phyloP scores from a whole-genome alignment of 2,329 filamentous ascomycete species.

The Fusarium austroafricanum region DNA sequence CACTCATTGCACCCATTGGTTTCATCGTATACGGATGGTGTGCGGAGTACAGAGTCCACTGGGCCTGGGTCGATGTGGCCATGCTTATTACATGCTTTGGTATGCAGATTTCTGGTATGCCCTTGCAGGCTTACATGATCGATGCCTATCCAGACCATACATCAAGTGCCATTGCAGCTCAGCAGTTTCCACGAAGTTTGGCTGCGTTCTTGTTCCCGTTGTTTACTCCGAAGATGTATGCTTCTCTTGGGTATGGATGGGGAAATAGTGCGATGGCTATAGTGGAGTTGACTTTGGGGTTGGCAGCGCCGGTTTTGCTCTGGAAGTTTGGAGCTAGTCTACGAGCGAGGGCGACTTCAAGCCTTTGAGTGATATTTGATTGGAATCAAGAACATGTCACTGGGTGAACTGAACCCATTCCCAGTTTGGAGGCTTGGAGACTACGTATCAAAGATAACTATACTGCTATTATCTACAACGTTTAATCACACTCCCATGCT shows the following conservation, averaged over 20 bases:
- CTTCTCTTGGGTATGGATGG: constrained; percentile 53
- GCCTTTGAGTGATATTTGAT: no score
- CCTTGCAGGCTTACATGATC: constrained; percentile 55
- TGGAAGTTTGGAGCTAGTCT: constrained; percentile 55
- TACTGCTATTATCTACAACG: no score
- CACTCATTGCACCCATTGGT: constrained; percentile 55
- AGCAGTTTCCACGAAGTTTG: constrained; percentile 59
- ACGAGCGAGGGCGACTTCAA: constrained; percentile 31
- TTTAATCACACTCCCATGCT: no score
- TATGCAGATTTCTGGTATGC: constrained; percentile 49
- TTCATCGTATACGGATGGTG: constrained; percentile 59
- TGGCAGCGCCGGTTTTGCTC: constrained; percentile 54
- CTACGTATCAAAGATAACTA: no score
- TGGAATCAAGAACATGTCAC: no score
- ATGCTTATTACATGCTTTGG: constrained; percentile 50
- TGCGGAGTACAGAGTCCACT: constrained; percentile 52
- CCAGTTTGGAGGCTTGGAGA: no score
- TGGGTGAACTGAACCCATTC: no score
- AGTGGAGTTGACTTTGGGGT: constrained; percentile 50
- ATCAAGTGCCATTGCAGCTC: constrained; percentile 59
- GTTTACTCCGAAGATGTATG: constrained; percentile 58
- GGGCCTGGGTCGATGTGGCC: constrained; percentile 54
- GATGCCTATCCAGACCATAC: constrained; percentile 61
- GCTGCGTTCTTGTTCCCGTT: constrained; percentile 62
- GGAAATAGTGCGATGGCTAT: constrained; percentile 55